Conservation (phyloP, 1,139 yeast species). For the Kodamaea sp. region DNA sequence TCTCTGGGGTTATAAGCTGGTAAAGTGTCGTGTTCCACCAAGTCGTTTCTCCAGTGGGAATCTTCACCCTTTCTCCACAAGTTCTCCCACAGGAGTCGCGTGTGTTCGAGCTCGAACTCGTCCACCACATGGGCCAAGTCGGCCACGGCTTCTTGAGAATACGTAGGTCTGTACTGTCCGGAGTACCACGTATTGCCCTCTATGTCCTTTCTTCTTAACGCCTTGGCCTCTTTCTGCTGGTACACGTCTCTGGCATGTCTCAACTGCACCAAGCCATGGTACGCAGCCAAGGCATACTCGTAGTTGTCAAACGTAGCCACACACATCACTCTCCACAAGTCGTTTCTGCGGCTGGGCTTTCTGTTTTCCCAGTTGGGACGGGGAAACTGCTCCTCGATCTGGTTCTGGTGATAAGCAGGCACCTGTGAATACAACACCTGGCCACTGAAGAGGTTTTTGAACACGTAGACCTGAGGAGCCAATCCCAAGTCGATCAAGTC, state of each 20-base stretch:
- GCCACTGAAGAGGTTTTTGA: slow-evolving; percentile 84
- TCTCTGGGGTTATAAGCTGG: slow-evolving; percentile 67
- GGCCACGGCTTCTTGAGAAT: slow-evolving; percentile 89
- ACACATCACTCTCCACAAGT: slow-evolving; percentile 90
- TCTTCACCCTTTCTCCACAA: slow-evolving; percentile 84
- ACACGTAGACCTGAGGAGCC: slow-evolving; percentile 83
- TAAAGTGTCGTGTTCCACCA: slow-evolving; percentile 59
- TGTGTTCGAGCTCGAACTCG: slow-evolving; percentile 51
- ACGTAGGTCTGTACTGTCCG: slow-evolving; percentile 87
- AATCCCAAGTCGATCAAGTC: slow-evolving; percentile 42
- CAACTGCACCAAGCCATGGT: slow-evolving; percentile 71
- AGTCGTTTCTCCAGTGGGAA: slow-evolving; percentile 57
- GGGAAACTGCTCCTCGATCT: slow-evolving; percentile 69
- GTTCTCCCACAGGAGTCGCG: slow-evolving; percentile 76
- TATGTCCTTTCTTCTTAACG: slow-evolving; percentile 68
- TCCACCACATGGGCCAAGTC: slow-evolving; percentile 75
- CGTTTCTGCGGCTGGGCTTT: slow-evolving; percentile 76
- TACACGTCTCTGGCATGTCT: slow-evolving; percentile 70
- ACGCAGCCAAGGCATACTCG: slow-evolving; percentile 71
- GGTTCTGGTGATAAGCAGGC: slow-evolving; percentile 68
- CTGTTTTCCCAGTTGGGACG: slow-evolving; percentile 90
- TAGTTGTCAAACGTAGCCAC: slow-evolving; percentile 71
- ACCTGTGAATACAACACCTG: slow-evolving; percentile 89
- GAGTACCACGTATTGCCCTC: slow-evolving; percentile 84
- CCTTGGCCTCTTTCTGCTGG: slow-evolving; percentile 60